These are phyloP conservation scores for Fallopia convolvulus DNA, from an alignment of 148 eudicot species.

Conservation along the genomic window DNA sequence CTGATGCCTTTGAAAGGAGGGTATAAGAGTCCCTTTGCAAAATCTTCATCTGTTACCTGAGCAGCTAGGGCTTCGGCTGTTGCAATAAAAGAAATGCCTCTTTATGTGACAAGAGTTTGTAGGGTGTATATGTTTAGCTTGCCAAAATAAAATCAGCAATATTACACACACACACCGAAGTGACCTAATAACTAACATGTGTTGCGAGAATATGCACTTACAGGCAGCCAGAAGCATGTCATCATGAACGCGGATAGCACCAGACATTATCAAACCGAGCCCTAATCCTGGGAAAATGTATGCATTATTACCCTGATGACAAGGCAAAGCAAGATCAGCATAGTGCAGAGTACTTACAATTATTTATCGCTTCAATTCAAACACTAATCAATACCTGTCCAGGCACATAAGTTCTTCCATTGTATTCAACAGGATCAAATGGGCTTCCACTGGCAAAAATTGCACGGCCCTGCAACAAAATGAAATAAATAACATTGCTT, in stretches of 20 bases:
- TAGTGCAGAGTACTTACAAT: too few species aligned
- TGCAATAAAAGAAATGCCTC: conserved; percentile 6
- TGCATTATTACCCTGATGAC: conserved; percentile 76
- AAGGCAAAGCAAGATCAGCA: neutral
- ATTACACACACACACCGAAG: too few species aligned
- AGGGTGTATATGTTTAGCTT: neutral
- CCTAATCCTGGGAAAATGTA: conserved; percentile 97
- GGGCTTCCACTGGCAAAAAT: too few species aligned
- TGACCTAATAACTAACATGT: neutral
- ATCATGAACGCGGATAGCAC: conserved; percentile 96
- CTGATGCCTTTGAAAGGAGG: conserved; percentile 83
- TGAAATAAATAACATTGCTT: too few species aligned
- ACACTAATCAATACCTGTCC: too few species aligned
- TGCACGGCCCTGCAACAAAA: too few species aligned
- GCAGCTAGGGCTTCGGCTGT: conserved; percentile 92
- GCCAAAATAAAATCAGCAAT: too few species aligned
- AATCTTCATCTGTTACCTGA: conserved; percentile 69
- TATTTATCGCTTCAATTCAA: too few species aligned
- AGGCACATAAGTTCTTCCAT: too few species aligned
- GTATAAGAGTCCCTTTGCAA: conserved; percentile 76
- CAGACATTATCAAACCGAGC: conserved; percentile 89
- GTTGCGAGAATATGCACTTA: conserved; percentile 31
- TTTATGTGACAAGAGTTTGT: neutral
- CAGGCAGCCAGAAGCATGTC: conserved; percentile 98
- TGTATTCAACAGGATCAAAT: too few species aligned